These are phyloP conservation scores for Botrytis cinerea DNA, from an alignment of 2,329 filamentous ascomycete genomes.

Conservation along the genomic window DNA sequence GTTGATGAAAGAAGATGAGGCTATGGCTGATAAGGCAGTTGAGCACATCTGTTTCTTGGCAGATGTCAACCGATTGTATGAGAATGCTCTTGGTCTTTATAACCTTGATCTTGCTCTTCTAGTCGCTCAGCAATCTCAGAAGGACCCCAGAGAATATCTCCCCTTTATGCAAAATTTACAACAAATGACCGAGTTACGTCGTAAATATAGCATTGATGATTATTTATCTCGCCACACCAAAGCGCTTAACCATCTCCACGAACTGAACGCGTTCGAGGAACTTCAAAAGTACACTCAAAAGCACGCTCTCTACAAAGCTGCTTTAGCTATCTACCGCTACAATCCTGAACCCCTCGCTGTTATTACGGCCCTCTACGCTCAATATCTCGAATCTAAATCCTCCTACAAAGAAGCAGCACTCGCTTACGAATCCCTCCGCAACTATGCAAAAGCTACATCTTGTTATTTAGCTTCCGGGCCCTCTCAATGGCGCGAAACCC, in stretches of 20 bases:
- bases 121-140: slow-evolving; percentile 93
- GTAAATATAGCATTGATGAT: slow-evolving; percentile 85
- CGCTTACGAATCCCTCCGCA: slow-evolving; percentile 81
- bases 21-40: slow-evolving; percentile 81
- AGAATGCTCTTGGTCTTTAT: slow-evolving; percentile 87
- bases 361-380: slow-evolving; percentile 78
- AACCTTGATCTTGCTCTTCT: slow-evolving; percentile 86
- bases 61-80: slow-evolving; percentile 88
- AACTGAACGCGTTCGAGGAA: slow-evolving; percentile 74
- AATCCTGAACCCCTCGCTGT: slow-evolving; percentile 64
- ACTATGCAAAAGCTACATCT: slow-evolving; percentile 73
- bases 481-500: slow-evolving; percentile 82
- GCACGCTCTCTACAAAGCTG: slow-evolving; percentile 75
- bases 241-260: slow-evolving; percentile 75
- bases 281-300: slow-evolving; percentile 75
- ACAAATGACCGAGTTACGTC: slow-evolving; percentile 66
- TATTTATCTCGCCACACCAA: slow-evolving; percentile 76
- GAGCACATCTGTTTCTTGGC: slow-evolving; percentile 98
- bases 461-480: slow-evolving; percentile 81
- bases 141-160: slow-evolving; percentile 91
- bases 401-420: slow-evolving; percentile 84
- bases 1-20: slow-evolving; percentile 65
- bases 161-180: slow-evolving; percentile 91
- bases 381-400: slow-evolving; percentile 72
- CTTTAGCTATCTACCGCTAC: slow-evolving; percentile 82